phyloP scores from a whole-genome alignment of 2,329 filamentous ascomycete genomes.

The Ceratocystis destructans region DNA sequence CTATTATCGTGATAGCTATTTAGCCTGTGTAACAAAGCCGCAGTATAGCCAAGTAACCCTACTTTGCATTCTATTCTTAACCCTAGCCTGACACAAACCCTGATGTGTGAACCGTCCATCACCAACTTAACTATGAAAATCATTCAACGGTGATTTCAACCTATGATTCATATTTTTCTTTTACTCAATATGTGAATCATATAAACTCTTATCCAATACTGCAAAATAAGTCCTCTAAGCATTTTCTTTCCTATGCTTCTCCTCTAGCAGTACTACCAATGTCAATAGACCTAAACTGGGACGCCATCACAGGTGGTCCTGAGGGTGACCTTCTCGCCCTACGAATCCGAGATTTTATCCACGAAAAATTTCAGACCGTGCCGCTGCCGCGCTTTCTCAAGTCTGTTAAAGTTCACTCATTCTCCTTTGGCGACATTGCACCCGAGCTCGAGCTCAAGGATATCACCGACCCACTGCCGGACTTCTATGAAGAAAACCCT shows the following conservation, averaged over 20 bases:
- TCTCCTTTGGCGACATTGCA: slow-evolving; percentile 74
- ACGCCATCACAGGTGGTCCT: slow-evolving; percentile 73
- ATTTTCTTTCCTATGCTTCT: not conserved
- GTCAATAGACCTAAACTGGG: slow-evolving; percentile 98
- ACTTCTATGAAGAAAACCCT: slow-evolving; percentile 82
- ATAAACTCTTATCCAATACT: not conserved
- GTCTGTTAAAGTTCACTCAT: slow-evolving; percentile 85
- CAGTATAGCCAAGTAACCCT: not conserved
- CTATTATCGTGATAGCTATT: not conserved
- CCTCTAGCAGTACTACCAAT: slow-evolving; percentile 34
- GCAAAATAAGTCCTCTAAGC: not conserved
- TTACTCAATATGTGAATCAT: too few relatives aligned
- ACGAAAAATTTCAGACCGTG: slow-evolving; percentile 89
- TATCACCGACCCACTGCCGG: slow-evolving; percentile 84
- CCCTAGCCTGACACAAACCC: not conserved
- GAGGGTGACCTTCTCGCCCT: slow-evolving; percentile 77
- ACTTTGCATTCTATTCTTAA: not conserved
- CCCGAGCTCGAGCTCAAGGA: slow-evolving; percentile 89
- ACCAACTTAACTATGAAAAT: not conserved
- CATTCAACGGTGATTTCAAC: too few relatives aligned
- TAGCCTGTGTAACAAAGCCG: not conserved
- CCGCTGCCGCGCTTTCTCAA: slow-evolving; percentile 90
- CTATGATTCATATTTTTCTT: too few relatives aligned
- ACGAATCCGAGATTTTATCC: slow-evolving; percentile 80
- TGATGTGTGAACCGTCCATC: not conserved